Percentiles rank a stretch among this genome's conserved stretches.
phyloP scores from a whole-genome alignment of 2,329 filamentous ascomycete species.

The Epichloe typhina region DNA sequence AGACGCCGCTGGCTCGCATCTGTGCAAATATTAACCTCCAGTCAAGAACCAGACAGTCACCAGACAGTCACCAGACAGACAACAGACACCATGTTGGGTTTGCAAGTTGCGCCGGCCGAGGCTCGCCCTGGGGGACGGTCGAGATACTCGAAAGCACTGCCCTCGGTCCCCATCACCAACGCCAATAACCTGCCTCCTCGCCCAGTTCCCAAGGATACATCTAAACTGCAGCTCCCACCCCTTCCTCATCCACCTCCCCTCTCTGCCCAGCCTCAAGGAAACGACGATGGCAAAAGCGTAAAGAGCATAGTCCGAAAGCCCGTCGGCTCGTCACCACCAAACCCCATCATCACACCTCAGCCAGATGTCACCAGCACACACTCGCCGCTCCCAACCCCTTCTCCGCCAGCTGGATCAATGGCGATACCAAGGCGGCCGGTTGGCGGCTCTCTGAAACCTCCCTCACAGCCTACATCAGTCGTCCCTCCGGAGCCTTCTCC shows the following conservation, averaged over 20 bases:
- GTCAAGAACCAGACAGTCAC: background rate
- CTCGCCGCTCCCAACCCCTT: slow-evolving; percentile 9
- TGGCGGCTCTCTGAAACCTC: slow-evolving; percentile 3
- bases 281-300: slow-evolving; percentile 8
- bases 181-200: slow-evolving; percentile 9
- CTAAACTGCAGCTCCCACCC: slow-evolving; percentile 9
- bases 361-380: background rate
- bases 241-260: slow-evolving; percentile 14
- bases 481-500: slow-evolving; percentile 23
- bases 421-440: slow-evolving; percentile 26
- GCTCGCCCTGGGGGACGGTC: slow-evolving; percentile 29
- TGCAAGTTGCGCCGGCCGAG: background rate
- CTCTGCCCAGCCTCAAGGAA: slow-evolving; percentile 12
- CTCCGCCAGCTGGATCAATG: slow-evolving; percentile 12
- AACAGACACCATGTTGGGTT: slow-evolving; percentile 2
- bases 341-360: background rate
- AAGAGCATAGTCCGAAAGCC: slow-evolving; percentile 11
- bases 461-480: slow-evolving; percentile 4
- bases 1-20: background rate
- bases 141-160: slow-evolving; percentile 46
- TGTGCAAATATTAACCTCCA: too few species aligned
- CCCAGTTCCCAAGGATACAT: slow-evolving; percentile 12
- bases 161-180: slow-evolving; percentile 28
- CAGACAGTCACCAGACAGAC: background rate
- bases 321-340: slow-evolving; percentile 6